A percentile compares a stretch with the other conserved stretches of the same genome.
These are phyloP conservation scores for Podosphaera aphanis DNA, from an alignment of 2,329 filamentous ascomycete species.

Conservation along the genomic window DNA sequence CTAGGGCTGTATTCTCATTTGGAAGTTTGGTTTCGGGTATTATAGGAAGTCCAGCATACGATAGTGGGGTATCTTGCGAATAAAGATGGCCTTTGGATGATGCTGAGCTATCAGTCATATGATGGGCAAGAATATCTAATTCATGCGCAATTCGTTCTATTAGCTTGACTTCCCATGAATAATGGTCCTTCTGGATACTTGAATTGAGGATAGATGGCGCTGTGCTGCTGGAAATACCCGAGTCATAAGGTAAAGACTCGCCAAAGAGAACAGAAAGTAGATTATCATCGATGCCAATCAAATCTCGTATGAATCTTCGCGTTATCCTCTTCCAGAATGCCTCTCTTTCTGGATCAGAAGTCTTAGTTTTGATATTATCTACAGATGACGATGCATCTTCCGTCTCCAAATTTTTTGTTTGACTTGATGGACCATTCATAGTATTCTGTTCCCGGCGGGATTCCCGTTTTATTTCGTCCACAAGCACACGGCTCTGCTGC, in stretches of 20 bases:
- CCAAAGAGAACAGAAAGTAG: slow-evolving; percentile 72
- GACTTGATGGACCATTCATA: slow-evolving; percentile 24
- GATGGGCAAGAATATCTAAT: slow-evolving; percentile 60
- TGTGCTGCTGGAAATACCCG: slow-evolving; percentile 14
- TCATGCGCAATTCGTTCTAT: slow-evolving; percentile 71
- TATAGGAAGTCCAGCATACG: slow-evolving; percentile 56
- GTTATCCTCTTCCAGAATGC: slow-evolving; percentile 65
- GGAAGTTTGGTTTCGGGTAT: slow-evolving; percentile 24
- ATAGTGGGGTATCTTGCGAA: slow-evolving; percentile 38
- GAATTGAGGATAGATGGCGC: slow-evolving; percentile 4
- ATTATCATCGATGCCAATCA: slow-evolving; percentile 77
- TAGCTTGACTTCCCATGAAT: slow-evolving; percentile 51
- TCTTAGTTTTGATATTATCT: slow-evolving; percentile 8
- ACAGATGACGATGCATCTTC: slow-evolving; percentile 16
- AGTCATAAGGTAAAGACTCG: slow-evolving; percentile 39
- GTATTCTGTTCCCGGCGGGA: slow-evolving; percentile 47
- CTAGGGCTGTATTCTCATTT: slow-evolving; percentile 1
- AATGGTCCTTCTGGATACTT: slow-evolving; percentile 15
- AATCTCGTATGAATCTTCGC: slow-evolving; percentile 61
- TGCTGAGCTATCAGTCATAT: slow-evolving; percentile 55
- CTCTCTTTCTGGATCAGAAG: slow-evolving; percentile 28
- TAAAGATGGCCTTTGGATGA: slow-evolving; percentile 66
- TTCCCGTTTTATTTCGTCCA: slow-evolving; percentile 77
- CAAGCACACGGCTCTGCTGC: slow-evolving; percentile 64
- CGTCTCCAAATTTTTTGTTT: slow-evolving; percentile 10